Evolutionary conservation across 2,329 filamentous ascomycete genomes (phyloP).

Genomic region (Tolypocladium amazonense): DNA sequence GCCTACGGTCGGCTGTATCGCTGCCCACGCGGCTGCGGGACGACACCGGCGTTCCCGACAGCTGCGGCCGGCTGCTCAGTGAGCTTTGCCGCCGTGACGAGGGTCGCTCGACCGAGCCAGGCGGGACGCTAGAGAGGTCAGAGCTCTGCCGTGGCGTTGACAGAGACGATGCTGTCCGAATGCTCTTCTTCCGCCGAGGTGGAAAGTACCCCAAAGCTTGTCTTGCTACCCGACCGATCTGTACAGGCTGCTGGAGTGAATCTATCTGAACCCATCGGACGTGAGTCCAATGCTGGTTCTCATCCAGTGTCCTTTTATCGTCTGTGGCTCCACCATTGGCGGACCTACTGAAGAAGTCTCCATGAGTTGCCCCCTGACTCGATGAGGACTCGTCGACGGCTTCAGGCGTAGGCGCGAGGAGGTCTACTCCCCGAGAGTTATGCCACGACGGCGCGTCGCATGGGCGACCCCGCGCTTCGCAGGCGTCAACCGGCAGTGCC

Average conservation of each 20-base stretch:
- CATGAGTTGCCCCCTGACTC: constrained; percentile 17
- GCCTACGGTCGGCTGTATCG: constrained; percentile 26
- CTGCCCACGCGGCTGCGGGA: constrained; percentile 26
- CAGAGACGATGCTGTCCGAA: constrained; percentile 51
- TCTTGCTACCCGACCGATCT: constrained; percentile 76
- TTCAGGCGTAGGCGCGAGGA: constrained; percentile 38
- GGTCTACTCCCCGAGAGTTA: constrained; percentile 32
- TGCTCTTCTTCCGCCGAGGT: constrained; percentile 77
- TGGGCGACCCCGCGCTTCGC: constrained; percentile 66
- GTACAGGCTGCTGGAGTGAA: constrained; percentile 55
- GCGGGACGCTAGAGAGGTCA: constrained; percentile 40
- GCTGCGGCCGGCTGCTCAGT: constrained; percentile 23
- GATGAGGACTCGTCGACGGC: constrained; percentile 14
- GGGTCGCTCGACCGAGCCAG: constrained; percentile 22
- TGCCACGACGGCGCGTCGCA: constrained; percentile 41
- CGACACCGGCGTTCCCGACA: constrained; percentile 21
- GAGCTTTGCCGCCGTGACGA: constrained; percentile 33
- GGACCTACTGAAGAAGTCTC: constrained; percentile 30
- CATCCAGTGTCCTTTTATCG: constrained; percentile 21
- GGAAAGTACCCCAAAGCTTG: constrained; percentile 85
- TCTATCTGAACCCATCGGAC: constrained; percentile 83
- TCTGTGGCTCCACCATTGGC: constrained; percentile 19
- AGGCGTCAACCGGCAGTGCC: constrained; percentile 80
- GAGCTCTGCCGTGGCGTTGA: constrained; percentile 59
- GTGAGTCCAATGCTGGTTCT: constrained; percentile 71